phyloP scores from a whole-genome alignment of 306 rosid genomes.

The Dryas alaskensis region DNA sequence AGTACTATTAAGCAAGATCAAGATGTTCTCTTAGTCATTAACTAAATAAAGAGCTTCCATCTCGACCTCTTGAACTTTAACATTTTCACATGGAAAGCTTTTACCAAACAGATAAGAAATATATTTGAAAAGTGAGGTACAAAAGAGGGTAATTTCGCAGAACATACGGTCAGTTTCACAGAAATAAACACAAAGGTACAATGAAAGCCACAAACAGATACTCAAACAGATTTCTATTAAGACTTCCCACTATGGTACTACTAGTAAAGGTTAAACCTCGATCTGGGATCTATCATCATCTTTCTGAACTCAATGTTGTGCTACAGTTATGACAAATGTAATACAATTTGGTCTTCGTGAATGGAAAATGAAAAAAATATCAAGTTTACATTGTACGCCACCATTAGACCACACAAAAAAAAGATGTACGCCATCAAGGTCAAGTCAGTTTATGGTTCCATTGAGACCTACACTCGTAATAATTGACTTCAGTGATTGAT shows the following conservation, averaged over 20 bases:
- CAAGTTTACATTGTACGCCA: too few relatives aligned
- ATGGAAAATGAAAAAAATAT: neutral
- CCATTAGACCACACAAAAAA: too few relatives aligned
- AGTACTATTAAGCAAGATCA: too few relatives aligned
- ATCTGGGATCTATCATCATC: neutral
- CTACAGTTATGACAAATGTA: neutral
- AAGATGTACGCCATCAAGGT: neutral
- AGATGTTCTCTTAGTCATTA: too few relatives aligned
- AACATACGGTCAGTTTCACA: neutral
- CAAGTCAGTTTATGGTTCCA: neutral
- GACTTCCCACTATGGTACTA: neutral
- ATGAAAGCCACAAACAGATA: neutral
- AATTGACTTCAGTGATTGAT: neutral
- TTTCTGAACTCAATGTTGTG: conserved; percentile 3
- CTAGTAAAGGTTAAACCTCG: neutral
- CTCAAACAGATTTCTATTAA: neutral
- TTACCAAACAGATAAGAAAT: neutral
- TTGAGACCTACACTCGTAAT: neutral
- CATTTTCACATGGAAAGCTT: neutral
- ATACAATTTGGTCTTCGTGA: neutral
- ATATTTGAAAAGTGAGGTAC: neutral
- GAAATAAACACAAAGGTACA: neutral
- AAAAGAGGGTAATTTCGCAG: neutral
- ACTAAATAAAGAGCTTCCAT: neutral
- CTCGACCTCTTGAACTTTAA: neutral